Percentiles rank a stretch among this genome's conserved stretches.
Evolutionary conservation across 139 green algal genomes (phyloP).

Genomic region (Microglena sp.): DNA sequence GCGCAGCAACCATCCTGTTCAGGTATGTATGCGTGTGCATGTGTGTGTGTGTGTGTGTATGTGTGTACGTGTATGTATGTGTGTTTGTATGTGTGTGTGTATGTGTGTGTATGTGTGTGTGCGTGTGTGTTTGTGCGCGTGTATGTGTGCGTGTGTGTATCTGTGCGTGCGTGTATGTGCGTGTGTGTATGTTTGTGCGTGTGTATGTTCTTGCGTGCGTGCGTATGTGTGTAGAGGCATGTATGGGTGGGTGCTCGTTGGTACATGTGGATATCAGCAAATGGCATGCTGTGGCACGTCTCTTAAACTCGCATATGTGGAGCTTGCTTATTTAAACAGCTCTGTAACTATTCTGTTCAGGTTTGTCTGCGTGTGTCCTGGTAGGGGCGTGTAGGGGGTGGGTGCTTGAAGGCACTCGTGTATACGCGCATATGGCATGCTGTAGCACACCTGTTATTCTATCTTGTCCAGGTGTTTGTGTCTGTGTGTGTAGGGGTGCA

Average conservation of each 20-base stretch:
- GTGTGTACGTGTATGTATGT: not conserved
- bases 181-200: too few relatives aligned
- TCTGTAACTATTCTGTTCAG: constrained; percentile 34
- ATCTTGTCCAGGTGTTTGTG: too few relatives aligned
- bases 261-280: not conserved
- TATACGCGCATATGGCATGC: too few relatives aligned
- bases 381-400: not conserved
- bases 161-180: too few relatives aligned
- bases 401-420: too few relatives aligned
- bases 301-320: constrained; percentile 44
- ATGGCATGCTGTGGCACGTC: not conserved
- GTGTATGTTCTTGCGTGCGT: not conserved
- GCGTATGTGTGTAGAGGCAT: not conserved
- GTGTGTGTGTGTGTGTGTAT: not conserved
- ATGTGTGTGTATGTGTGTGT: too few relatives aligned
- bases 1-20: constrained; percentile 35
- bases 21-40: constrained; percentile 1
- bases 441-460: too few relatives aligned
- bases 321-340: constrained; percentile 94
- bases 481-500: too few relatives aligned
- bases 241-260: not conserved
- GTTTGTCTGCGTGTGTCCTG: not conserved
- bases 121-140: too few relatives aligned
- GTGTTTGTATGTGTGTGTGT: too few relatives aligned
- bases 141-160: too few relatives aligned